Conservation (phyloP, 202 grass and related monocot genomes). For the Zizania palustris region DNA sequence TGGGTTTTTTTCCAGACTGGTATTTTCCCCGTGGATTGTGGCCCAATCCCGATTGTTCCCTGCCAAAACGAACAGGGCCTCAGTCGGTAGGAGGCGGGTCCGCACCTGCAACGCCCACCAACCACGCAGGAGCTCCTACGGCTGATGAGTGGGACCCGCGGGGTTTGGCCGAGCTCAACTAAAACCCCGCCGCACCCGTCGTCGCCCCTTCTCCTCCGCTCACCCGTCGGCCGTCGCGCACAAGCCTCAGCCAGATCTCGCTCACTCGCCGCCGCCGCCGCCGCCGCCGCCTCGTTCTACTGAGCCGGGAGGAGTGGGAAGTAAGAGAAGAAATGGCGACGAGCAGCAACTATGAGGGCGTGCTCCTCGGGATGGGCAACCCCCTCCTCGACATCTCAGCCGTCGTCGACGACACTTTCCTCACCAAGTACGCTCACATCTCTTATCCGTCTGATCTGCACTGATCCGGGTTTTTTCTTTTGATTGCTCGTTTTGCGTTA, state of each 20-base stretch:
- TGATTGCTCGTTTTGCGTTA: neutral
- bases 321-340: constrained; percentile 48
- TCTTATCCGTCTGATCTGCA: constrained; percentile 12
- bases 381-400: constrained; percentile 99
- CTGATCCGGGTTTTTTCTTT: neutral
- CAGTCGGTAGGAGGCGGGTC: neutral
- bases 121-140: neutral
- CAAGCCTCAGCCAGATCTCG: constrained; percentile 50
- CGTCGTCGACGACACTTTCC: constrained; percentile 86
- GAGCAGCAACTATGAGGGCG: constrained; percentile 54
- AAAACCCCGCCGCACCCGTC: constrained; percentile 30
- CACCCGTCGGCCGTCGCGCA: neutral
- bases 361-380: constrained; percentile 98
- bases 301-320: neutral
- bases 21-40: no score
- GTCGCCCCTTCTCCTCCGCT: neutral
- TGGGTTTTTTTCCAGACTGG: no score
- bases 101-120: constrained; percentile 25
- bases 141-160: constrained; percentile 34
- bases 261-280: neutral
- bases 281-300: constrained; percentile 19
- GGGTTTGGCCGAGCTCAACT: constrained; percentile 43
- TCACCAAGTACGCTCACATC: constrained; percentile 59
- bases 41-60: no score
- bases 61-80: no score